Percentiles rank a stretch among this genome's conserved stretches.
Conservation (phyloP, 1,284 basidiomycete species). For the Neolentinus lepideus region DNA sequence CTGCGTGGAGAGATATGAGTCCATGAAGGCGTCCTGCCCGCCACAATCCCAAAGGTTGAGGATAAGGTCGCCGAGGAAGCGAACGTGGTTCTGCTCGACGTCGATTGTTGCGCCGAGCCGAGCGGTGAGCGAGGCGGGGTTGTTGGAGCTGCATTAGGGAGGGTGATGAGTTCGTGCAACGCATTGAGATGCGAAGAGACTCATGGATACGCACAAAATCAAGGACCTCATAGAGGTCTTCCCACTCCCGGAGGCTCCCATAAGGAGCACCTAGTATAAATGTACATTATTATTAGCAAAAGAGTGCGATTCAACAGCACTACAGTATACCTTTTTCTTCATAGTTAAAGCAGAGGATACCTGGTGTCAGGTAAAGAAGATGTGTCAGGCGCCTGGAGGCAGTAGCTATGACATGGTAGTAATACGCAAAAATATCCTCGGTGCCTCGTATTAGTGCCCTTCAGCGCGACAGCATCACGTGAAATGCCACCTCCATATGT, state of each 20-base stretch:
- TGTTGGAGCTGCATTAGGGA: constrained; percentile 67
- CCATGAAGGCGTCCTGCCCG: constrained; percentile 97
- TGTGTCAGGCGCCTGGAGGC: not conserved
- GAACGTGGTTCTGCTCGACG: constrained; percentile 95
- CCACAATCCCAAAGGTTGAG: constrained; percentile 98
- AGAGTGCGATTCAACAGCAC: not conserved
- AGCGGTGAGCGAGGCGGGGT: constrained; percentile 86
- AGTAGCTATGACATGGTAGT: not conserved
- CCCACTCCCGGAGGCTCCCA: constrained; percentile 89
- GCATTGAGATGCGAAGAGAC: constrained; percentile 7
- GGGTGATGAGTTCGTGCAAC: not conserved
- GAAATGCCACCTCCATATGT: too few species aligned
- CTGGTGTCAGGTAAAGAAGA: not conserved
- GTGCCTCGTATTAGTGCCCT: not conserved
- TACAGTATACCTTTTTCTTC: constrained; percentile 1
- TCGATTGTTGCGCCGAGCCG: constrained; percentile 95
- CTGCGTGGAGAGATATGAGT: constrained; percentile 88
- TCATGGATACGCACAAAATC: constrained; percentile 93
- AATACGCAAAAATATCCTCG: not conserved
- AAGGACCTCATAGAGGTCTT: constrained; percentile 98
- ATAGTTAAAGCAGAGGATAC: not conserved
- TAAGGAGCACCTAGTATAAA: constrained; percentile 69
- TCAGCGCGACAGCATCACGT: not conserved
- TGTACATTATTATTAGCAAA: not conserved
- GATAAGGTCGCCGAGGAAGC: constrained; percentile 90